Percentiles rank a stretch among this genome's conserved stretches.
Conservation (phyloP, 2,329 filamentous ascomycete genomes). For the Colletotrichum brevisporum region DNA sequence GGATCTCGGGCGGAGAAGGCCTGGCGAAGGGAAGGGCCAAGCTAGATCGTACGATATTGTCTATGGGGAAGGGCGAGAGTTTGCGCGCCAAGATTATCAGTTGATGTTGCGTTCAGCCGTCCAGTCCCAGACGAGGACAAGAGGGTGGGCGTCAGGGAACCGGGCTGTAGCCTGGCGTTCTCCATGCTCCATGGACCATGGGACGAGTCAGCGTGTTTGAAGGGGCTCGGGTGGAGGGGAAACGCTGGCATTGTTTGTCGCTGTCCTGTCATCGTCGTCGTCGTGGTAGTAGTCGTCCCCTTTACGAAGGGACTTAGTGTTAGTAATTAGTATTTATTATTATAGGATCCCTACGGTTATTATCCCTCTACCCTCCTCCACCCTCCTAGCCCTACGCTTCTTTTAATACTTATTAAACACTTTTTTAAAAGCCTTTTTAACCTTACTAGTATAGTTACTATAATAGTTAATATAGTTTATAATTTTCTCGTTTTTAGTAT, state of each 20-base stretch:
- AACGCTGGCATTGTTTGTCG: not conserved
- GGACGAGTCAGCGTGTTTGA: constrained; percentile 36
- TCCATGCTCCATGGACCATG: constrained; percentile 8
- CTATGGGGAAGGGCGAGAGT: constrained; percentile 26
- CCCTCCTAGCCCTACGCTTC: too few species aligned
- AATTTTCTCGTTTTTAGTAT: too few species aligned
- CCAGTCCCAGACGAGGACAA: not conserved
- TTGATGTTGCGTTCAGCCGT: not conserved
- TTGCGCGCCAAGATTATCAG: constrained; percentile 20
- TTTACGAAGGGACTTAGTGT: too few species aligned
- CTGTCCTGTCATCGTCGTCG: too few species aligned
- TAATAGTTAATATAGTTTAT: too few species aligned
- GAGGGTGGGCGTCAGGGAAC: constrained; percentile 19
- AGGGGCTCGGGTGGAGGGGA: constrained; percentile 11
- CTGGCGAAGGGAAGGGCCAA: constrained; percentile 30
- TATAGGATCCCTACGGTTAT: too few species aligned
- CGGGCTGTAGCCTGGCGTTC: constrained; percentile 3
- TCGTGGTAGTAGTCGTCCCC: not conserved
- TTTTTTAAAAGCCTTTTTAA: too few species aligned
- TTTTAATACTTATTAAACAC: too few species aligned
- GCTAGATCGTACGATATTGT: constrained; percentile 36
- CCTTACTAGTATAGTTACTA: too few species aligned
- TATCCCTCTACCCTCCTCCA: too few species aligned
- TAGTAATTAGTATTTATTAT: too few species aligned
- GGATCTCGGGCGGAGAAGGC: constrained; percentile 25